Evolutionary conservation across 495 filamentous ascomycete genomes (phyloP).

Genomic region (Xylaria castorea): DNA sequence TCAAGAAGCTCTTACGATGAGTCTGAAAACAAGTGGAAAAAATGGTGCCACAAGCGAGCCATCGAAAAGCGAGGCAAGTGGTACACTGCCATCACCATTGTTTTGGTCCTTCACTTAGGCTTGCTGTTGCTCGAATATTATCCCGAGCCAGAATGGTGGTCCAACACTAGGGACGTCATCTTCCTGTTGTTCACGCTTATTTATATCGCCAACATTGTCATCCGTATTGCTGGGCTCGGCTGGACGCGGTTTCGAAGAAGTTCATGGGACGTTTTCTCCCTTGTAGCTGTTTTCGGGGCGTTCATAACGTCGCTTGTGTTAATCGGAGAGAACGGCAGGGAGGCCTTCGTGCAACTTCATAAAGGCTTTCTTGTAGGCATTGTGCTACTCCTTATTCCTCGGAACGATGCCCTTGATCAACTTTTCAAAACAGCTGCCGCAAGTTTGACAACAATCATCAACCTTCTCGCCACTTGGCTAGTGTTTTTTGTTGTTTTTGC

Average conservation of each 20-base stretch:
- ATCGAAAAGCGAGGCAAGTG: slow-evolving; percentile 94
- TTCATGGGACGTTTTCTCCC: slow-evolving; percentile 93
- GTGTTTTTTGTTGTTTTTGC: slow-evolving; percentile 95
- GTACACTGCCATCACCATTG: slow-evolving; percentile 78
- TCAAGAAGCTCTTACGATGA: slow-evolving; percentile 85
- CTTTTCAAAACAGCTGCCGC: slow-evolving; percentile 99
- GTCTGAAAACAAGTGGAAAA: slow-evolving; percentile 75
- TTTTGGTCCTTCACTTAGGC: slow-evolving; percentile 82
- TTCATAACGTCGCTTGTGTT: slow-evolving; percentile 77
- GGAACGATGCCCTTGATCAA: slow-evolving; percentile 97
- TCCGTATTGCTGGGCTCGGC: slow-evolving; percentile 86
- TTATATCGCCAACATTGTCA: slow-evolving; percentile 82
- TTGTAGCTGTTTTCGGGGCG: slow-evolving; percentile 84
- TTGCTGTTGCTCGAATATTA: slow-evolving; percentile 88
- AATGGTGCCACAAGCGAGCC: slow-evolving; percentile 92
- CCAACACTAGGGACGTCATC: slow-evolving; percentile 69
- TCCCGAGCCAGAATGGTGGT: slow-evolving; percentile 71
- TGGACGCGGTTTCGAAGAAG: slow-evolving; percentile 93
- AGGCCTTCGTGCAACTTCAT: slow-evolving; percentile 77
- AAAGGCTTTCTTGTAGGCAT: slow-evolving; percentile 94
- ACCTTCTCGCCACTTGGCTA: slow-evolving; percentile 95
- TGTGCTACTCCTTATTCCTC: slow-evolving; percentile 88
- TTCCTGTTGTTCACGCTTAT: slow-evolving; percentile 86
- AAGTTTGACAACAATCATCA: slow-evolving; percentile 86
- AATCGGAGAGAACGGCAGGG: slow-evolving; percentile 54